Base-by-base conservation (phyloP, 139 green algal species). In the Picochlorum sp. region DNA sequence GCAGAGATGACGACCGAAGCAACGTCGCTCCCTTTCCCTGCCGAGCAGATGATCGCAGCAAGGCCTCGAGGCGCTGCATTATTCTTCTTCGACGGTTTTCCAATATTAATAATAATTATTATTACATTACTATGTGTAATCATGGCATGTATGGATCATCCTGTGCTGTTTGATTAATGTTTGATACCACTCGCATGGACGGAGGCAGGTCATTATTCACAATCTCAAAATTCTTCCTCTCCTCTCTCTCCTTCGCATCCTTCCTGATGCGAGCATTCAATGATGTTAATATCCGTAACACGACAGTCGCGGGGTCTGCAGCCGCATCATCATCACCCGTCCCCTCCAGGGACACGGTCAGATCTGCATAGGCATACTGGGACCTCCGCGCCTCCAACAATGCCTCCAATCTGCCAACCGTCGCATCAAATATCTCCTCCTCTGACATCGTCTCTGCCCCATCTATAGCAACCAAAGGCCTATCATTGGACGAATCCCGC, bases 311-410 rank as follows among this genome's bases (percentile, higher is more conserved):
- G 3, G 74, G 21, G 3, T 73, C 45, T 1, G 76, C 75, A 14
- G 66, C 63, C 10, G 30, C 44, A 10, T 52, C 49, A 44, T 28
- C 38, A 11, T 41, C 24, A 21, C 62, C 58, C 1, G 71, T 73
- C 13, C 80, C 80, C 18, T 83, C 68, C 44, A 94, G 60, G 0
- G 74, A 61, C 14, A 94, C 76, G 8, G 62, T 55, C 6, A 94
- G 55, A 60, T 94, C 86, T 20, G 85, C 78, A 41, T 78, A 76
- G 54, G 81, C 79, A 52, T 94, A 94, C 57, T 74, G 77, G 26
- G 74, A 62, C 5, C 37, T 67, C 34, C 85, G 77, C 37, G 88
- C 69, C 24, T 82, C 74, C 47, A 91, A 68, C 28, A 92, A 65
- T 13, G 16, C 14, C 0, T 45, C 61, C 44, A 92, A 61, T 59